Evolutionary conservation across 2,329 filamentous ascomycete species (phyloP).

Genomic region (Onygena corvina): DNA sequence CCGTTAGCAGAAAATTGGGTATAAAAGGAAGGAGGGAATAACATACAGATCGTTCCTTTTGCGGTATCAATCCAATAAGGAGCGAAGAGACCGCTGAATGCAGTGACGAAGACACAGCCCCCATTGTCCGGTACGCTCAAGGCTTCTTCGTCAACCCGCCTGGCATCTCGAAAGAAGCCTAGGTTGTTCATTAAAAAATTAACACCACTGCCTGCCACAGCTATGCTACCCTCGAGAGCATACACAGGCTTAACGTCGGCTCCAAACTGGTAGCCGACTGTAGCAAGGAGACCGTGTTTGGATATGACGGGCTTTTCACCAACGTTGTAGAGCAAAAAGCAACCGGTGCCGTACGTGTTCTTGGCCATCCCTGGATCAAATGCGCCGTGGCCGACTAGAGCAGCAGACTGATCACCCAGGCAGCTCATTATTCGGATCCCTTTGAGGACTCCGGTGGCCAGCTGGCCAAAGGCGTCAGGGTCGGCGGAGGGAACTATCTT

Average conservation of each 20-base stretch:
- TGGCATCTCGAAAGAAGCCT: slow-evolving; percentile 48
- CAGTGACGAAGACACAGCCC: slow-evolving; percentile 76
- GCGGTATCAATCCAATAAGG: slow-evolving; percentile 94
- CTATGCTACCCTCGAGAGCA: slow-evolving; percentile 72
- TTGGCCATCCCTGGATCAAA: slow-evolving; percentile 74
- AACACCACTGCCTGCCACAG: slow-evolving; percentile 67
- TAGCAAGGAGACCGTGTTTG: slow-evolving; percentile 69
- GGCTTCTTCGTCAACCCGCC: slow-evolving; percentile 54
- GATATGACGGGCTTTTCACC: slow-evolving; percentile 77
- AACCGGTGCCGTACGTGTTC: slow-evolving; percentile 85
- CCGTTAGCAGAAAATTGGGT: neutral
- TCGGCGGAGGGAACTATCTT: slow-evolving; percentile 74
- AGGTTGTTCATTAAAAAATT: slow-evolving; percentile 61
- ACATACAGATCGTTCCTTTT: slow-evolving; percentile 56
- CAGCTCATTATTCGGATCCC: slow-evolving; percentile 70
- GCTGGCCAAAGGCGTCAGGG: slow-evolving; percentile 55
- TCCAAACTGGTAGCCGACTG: slow-evolving; percentile 74
- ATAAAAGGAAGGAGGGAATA: neutral
- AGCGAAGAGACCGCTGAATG: slow-evolving; percentile 81
- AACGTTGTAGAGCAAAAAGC: slow-evolving; percentile 81
- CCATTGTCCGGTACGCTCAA: slow-evolving; percentile 61
- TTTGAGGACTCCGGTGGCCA: slow-evolving; percentile 53
- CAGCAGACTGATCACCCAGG: slow-evolving; percentile 75
- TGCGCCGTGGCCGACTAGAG: slow-evolving; percentile 72
- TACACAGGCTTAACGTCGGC: slow-evolving; percentile 58